Conservation (phyloP, 73 alveolate genomes). For the Effrenium voratum region DNA sequence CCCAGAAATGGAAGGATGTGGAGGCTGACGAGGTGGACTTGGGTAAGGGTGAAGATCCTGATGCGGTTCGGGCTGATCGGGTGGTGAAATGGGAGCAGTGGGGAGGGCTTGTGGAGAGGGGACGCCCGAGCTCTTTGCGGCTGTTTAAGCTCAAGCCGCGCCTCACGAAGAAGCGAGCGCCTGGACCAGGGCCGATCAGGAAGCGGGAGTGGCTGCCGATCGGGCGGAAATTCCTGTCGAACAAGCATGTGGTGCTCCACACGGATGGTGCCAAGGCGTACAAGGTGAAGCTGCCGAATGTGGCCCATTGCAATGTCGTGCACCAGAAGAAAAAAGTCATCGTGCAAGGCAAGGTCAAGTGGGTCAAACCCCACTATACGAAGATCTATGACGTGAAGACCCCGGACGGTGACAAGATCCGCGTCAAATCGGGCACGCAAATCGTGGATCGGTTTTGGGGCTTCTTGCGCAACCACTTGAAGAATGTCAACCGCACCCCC, state of each 20-base stretch:
- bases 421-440: background rate
- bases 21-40: slow-evolving; percentile 48
- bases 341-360: background rate
- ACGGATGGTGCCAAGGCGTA: no score
- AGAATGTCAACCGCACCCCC: background rate
- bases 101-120: background rate
- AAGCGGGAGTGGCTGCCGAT: no score
- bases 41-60: no score
- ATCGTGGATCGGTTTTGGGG: background rate
- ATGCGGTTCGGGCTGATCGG: background rate
- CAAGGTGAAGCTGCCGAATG: no score
- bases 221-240: no score
- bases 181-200: no score
- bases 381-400: background rate
- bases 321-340: no score
- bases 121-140: background rate
- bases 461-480: background rate
- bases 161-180: background rate
- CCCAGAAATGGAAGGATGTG: background rate
- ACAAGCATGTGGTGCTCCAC: no score
- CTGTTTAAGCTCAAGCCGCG: background rate
- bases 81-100: background rate
- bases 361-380: slow-evolving; percentile 1
- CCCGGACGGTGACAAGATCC: background rate
- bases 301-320: no score